Evolutionary conservation across 352 stramenopile species (phyloP), one percentile per base, ranked within the genome.

Genomic region (Albugo candida): DNA sequence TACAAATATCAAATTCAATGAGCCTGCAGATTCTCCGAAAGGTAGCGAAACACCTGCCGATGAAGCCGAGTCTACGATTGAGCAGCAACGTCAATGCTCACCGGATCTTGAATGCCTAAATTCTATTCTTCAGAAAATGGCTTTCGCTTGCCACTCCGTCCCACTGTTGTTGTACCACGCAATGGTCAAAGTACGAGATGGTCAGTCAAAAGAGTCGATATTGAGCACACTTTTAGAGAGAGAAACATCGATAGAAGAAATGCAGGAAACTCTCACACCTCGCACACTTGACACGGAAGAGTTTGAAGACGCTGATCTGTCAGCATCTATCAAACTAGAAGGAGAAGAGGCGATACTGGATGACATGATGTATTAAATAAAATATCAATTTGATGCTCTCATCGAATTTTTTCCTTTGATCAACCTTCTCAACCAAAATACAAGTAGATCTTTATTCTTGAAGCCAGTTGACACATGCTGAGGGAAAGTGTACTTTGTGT

Each of bases 301-400:
- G 8, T 19, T 24, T 24, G 3, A 43, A 43, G 73, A 89, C 39
- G 72, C 79, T 16, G 71, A 81, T 18, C 48, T 89, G 34, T 67
- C 67, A 1, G 69, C 71, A 8, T 61, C 73, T 4, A 84, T 89
- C 65, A 89, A 89, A 55, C 66, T 89, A 47, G 76, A 89, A 36
- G 73, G 73, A 34, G 76, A 82, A 45, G 70, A 78, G 48, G 85
- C 85, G 65, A 61, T 89, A 31, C 54, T 89, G 56, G 76, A 86
- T 47, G 76, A 89, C 47, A 89, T 89, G 69, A 81, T 89, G 52
- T 89, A 83, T 52, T 89, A 70, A 59, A 62, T 49, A 41, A 24
- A 24, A 24, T 16, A 43, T 24, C 38, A 43, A 31, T 31, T 31
- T 8, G 24, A 31, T 10, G 3, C 24, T 31, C 24, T 8, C 24